Evolutionary conservation across 2,329 filamentous ascomycete genomes (phyloP), one percentile per base, ranked within the genome.

Genomic region (Eutypa lata): DNA sequence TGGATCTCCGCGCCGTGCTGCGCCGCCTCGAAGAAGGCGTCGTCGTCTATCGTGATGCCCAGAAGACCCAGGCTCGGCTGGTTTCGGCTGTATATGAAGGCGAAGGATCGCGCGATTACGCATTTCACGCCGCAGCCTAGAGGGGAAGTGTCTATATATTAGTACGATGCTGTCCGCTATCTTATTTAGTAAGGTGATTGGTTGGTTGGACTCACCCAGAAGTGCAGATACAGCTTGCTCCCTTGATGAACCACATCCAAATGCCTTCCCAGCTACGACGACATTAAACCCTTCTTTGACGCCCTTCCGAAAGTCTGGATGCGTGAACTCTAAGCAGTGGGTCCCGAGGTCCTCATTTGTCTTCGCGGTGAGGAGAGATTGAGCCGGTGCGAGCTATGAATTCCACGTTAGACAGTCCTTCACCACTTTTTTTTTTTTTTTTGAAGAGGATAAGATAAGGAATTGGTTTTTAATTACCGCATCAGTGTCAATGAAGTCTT

Each of bases 1-100:
- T 65, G 63, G 16, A 77, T 71, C 2, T 65, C 62, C 0, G 50
- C 50, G 0, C 72, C 71, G 44, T 75, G 68, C 16, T 51, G 42
- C 0, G 66, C 71, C 1, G 61, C 56, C 3, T 69, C 64, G 51
- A 69, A 76, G 56, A 78, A 76, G 0, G 45, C 56, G 7, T 68
- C 64, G 49, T 77, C 69, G 0, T 53, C 48, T 13, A 79, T 68
- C 2, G 62, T 65, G 47, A 78, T 73, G 0, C 74, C 74, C 16
- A 78, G 55, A 0, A 78, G 67, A 0, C 76, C 76, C 0, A 78
- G 59, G 35, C 65, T 75, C 0, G 75, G 72, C 63, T 74, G 70
- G 57, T 79, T 78, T 2, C 74, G 68, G 7, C 65, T 65, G 51
- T 73, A 77, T 53, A 78, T 78, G 59, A 77, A 78, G 0, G 73